Base-by-base conservation (phyloP, 2,329 filamentous ascomycete genomes). In the Metarhizium anisopliae region DNA sequence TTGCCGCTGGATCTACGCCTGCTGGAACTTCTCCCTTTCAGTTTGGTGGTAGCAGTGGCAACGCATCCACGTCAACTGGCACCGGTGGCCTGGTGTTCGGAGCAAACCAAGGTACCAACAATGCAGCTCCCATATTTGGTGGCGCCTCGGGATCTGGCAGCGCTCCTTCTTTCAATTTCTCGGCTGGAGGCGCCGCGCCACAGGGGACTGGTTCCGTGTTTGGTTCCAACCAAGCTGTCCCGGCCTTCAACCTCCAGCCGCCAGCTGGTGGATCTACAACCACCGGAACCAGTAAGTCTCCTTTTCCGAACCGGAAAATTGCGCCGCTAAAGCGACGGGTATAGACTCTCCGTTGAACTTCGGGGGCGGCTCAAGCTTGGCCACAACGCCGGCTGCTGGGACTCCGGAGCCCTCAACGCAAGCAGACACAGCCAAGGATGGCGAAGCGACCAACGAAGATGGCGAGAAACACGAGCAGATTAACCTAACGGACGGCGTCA, bases 391-490 rank as follows among this genome's bases (percentile, higher is more conserved):
- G 59, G 79, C 78, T 60, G 76, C 74, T 60, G 79, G 80, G 61
- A 83, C 81, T 52, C 81, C 81, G 59, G 81, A 84, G 69, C 79
- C 81, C 60, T 72, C 77, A 59, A 68, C 74, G 58, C 71, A 74
- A 58, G 68, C 70, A 61, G 74, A 76, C 62, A 72, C 73, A 61
- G 69, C 70, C 62, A 72, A 72, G 51, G 61, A 61, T 43, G 66
- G 58, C 45, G 67, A 53, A 5, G 42, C 45, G 16, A 43, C 69
- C 30, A 77, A 82, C 59, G 82, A 83, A 61, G 79, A 80, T 55
- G 77, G 75, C 58, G 81, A 81, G 65, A 78, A 80, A 66, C 79
- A 89, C 58, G 80, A 85, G 67, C 86, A 89, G 68, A 80, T 89
- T 60, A 85, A 86, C 66, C 78, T 93, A 62, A 84, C 84, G 53